Evolutionary conservation across 768 basidiomycete species (phyloP).

Genomic region (Gyrodon lividus): DNA sequence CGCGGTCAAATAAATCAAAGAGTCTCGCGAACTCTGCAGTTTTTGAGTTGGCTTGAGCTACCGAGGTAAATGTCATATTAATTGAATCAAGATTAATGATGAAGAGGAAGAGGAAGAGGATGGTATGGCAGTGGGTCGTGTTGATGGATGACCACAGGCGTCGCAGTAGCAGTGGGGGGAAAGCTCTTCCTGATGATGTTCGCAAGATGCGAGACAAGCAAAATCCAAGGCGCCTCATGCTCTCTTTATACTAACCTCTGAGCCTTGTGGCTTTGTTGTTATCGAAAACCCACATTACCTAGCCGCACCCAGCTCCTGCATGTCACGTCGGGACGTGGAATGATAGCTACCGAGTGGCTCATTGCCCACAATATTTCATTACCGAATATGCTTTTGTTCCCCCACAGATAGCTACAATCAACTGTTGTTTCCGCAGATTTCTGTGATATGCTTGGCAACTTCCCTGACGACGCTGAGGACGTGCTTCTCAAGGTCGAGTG

Average conservation of each 20-base stretch:
- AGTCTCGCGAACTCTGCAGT: slow-evolving; percentile 54
- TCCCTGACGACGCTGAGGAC: background rate
- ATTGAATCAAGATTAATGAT: slow-evolving; percentile 5
- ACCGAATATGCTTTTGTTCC: slow-evolving; percentile 11
- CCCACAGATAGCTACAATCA: slow-evolving; percentile 9
- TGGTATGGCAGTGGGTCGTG: background rate
- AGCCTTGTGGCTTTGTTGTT: slow-evolving; percentile 15
- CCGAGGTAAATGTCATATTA: slow-evolving; percentile 20
- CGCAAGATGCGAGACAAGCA: slow-evolving; percentile 3
- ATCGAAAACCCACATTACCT: background rate
- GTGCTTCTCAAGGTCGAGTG: background rate
- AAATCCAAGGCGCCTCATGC: background rate
- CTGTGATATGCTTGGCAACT: background rate
- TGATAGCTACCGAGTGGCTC: slow-evolving; percentile 23
- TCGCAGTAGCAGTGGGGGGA: slow-evolving; percentile 2
- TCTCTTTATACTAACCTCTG: slow-evolving; percentile 18
- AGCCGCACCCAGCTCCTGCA: too few relatives aligned
- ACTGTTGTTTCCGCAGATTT: background rate
- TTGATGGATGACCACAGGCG: background rate
- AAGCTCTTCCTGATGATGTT: background rate
- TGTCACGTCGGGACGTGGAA: too few relatives aligned
- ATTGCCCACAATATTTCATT: slow-evolving; percentile 2
- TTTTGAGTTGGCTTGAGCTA: slow-evolving; percentile 34
- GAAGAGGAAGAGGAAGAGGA: background rate
- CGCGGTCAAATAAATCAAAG: slow-evolving; percentile 52